Evolutionary conservation across 805 yeast species (phyloP), one percentile per base, ranked within the genome.

Genomic region (Helenozyma baotianmanensis): DNA sequence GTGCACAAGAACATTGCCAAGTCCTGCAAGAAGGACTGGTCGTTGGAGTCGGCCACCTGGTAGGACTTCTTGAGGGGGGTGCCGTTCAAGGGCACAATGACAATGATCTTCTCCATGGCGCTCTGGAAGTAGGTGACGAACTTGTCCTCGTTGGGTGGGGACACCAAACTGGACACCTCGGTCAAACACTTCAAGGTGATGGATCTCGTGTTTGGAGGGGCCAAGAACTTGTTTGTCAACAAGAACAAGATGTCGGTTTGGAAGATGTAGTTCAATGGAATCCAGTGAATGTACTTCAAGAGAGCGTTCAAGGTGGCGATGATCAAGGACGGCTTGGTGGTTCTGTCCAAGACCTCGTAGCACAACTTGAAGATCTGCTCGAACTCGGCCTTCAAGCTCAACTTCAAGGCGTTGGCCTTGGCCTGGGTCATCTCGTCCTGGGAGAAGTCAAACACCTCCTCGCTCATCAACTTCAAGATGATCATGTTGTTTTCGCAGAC

Each of bases 401-500:
- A 68, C 59, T 87, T 92, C 56, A 92, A 74, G 39, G 77, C 76
- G 50, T 80, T 76, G 5, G 95, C 85, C 62, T 90, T 90, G 5
- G 96, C 95, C 61, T 87, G 96, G 27, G 99, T 92, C 85, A 92
- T 81, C 56, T 86, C 95, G 45, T 89, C 97, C 30, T 88, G 86
- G n/a, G 94, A 80, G 56, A 72, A 92, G 62, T 92, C 97, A 56
- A 90, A 92, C 13, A 92, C 94, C 62, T 92, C 99, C 64, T 92
- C 99, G 32, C 94, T 81, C 48, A 92, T 72, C 44, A 92, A 69
- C 50, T 82, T 83, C 56, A 92, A 72, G 39, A 92, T 89, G 41
- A 80, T 79, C 97, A 92, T 90, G 63, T 92, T 92, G 65, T 92
- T 92, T 61, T 92, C 98, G 66, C 98, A 92, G 32, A 92, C 96